phyloP scores from a whole-genome alignment of 352 stramenopile species.

The Phytophthora pistaciae region DNA sequence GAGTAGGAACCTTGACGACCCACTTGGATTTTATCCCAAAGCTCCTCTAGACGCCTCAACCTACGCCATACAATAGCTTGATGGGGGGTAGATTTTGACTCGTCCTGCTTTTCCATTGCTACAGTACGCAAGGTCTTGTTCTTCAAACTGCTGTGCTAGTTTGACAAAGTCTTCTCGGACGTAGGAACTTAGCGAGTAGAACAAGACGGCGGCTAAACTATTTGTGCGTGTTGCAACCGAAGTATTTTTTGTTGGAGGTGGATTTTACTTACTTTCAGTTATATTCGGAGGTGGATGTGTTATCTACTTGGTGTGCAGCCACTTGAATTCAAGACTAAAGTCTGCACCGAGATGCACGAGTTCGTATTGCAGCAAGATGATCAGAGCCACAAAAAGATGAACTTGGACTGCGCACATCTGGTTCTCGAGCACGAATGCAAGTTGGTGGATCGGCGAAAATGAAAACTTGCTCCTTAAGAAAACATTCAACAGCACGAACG shows the following conservation, averaged over 20 bases:
- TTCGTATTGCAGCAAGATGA: slow-evolving; percentile 19
- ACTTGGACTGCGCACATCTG: slow-evolving; percentile 26
- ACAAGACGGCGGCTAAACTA: too few relatives aligned
- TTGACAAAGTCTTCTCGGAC: background rate
- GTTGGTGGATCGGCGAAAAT: slow-evolving; percentile 35
- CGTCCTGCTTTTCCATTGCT: background rate
- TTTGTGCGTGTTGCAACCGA: too few relatives aligned
- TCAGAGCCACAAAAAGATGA: slow-evolving; percentile 6
- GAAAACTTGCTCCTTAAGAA: slow-evolving; percentile 34
- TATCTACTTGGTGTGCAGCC: background rate
- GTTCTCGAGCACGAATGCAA: slow-evolving; percentile 48
- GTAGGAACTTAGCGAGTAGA: too few relatives aligned
- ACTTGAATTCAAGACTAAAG: slow-evolving; percentile 3
- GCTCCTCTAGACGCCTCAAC: background rate
- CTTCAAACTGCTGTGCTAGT: too few relatives aligned
- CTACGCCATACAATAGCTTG: background rate
- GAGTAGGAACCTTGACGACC: slow-evolving; percentile 13
- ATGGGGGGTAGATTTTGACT: background rate
- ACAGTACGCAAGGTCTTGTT: too few relatives aligned
- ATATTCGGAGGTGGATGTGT: too few relatives aligned
- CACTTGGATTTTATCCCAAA: slow-evolving; percentile 12
- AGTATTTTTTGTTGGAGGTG: too few relatives aligned
- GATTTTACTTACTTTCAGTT: too few relatives aligned
- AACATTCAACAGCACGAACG: slow-evolving; percentile 29
- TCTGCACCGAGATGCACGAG: slow-evolving; percentile 6